Conservation (phyloP, 257 asterid species). For the Haberlea rhodopensis region DNA sequence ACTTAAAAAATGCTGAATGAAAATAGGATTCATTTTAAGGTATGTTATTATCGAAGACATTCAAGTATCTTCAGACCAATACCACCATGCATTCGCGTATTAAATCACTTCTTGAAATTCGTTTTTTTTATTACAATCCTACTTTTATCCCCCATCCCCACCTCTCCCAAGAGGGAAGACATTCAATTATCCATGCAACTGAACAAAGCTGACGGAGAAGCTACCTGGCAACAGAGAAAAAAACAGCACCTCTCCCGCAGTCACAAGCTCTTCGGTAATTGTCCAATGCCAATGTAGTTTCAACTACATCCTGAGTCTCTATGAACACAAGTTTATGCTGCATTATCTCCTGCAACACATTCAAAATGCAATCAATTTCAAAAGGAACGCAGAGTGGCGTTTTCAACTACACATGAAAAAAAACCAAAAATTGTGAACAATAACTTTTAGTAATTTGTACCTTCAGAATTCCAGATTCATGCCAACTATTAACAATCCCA, state of each 20-base stretch:
- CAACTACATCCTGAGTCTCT: constrained; percentile 98
- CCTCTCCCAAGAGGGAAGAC: not conserved
- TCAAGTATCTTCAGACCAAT: not conserved
- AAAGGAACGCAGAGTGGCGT: constrained; percentile 14
- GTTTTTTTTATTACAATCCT: not conserved
- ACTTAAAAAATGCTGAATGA: not conserved
- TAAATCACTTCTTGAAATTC: constrained; percentile 1
- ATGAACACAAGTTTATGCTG: constrained; percentile 95
- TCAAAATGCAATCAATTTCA: constrained; percentile 14
- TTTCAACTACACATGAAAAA: not conserved
- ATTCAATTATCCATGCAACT: constrained; percentile 10
- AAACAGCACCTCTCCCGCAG: constrained; percentile 99
- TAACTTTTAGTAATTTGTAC: constrained; percentile 31
- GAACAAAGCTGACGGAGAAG: constrained; percentile 7
- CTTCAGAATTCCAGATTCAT: constrained; percentile 91
- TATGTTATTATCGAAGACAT: not conserved
- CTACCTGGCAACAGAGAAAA: constrained; percentile 98
- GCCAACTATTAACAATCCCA: constrained; percentile 98
- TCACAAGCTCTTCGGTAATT: constrained; percentile 98
- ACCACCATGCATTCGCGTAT: constrained; percentile 10
- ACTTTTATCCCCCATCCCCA: not conserved
- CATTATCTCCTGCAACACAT: constrained; percentile 84
- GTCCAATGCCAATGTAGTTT: constrained; percentile 94
- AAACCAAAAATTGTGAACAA: not conserved
- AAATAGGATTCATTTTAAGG: not conserved